Base-by-base conservation (phyloP, 495 filamentous ascomycete species). In the Xylaria cubensis region DNA sequence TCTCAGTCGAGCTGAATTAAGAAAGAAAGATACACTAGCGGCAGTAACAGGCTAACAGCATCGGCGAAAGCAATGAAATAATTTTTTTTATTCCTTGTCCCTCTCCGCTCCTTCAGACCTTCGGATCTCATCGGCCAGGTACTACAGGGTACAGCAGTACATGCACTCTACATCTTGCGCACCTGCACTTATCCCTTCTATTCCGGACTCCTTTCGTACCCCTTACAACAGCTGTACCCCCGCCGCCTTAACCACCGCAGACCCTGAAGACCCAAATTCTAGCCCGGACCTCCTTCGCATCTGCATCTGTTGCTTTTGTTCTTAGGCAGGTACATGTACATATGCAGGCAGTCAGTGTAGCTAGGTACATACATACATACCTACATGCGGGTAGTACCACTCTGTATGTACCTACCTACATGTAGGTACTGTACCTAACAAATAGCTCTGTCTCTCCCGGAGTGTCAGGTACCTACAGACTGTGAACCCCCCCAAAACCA, bases 31-130 rank as follows among this genome's bases (percentile, higher is more conserved):
- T 58, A 21, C 26, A 32, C 26, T 29, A 51, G 39, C 39, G 12
- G 39, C 39, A 42, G 39, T 42, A 39, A 29, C 8, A 21, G 58
- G 34, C 0, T 36, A 36, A 36, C 8, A 21, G 58, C 21, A 44
- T 63, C 36, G 4, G 48, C 41, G 32, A 67, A 51, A 24, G 36
- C 56, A 29, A 26, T 63, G 7, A 41, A 69, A 70, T 53, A 46
- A 44, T 70, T 70, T 70, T 70, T 70, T 63, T 58, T 56, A 51
- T 51, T 59, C 51, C 65, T 68, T 68, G 65, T 21, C 65, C 6
- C 13, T 44, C 65, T 68, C 65, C 39, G 65, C 50, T 56, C 29
- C 42, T 39, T 41, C 44, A n/a, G 10, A 53, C 64, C 13, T 29
- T 5, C 29, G 53, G 53, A 56, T 32, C 6, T 19, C n/a, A 51